phyloP scores from a whole-genome alignment of 1,284 basidiomycete species.

The Lentinus polychrous region DNA sequence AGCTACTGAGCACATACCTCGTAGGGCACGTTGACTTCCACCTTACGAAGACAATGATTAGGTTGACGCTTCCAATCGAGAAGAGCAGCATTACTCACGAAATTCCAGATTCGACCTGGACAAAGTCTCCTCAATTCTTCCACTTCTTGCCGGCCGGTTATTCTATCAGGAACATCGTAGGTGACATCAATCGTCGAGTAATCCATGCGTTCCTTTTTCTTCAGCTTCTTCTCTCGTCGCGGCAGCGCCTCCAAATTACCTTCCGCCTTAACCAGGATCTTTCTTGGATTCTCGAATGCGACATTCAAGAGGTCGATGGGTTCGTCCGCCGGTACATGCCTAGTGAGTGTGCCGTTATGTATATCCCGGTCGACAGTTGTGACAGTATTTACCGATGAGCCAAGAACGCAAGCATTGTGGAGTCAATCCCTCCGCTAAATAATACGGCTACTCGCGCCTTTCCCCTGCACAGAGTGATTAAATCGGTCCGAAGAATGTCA shows the following conservation, averaged over 20 bases:
- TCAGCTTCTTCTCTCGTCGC: conserved; percentile 36
- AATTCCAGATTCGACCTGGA: conserved; percentile 81
- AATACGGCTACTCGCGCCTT: conserved; percentile 74
- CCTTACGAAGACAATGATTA: conserved; percentile 31
- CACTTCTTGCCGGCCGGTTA: conserved; percentile 73
- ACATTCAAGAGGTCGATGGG: conserved; percentile 95
- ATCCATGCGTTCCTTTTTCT: conserved; percentile 17
- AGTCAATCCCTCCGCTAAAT: conserved; percentile 97
- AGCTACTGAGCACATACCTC: conserved; percentile 39
- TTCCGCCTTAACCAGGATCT: conserved; percentile 41
- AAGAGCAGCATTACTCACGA: conserved; percentile 40
- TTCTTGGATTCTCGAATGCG: conserved; percentile 90
- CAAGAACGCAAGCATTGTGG: conserved; percentile 75
- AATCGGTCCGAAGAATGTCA: neutral
- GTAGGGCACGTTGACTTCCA: conserved; percentile 83
- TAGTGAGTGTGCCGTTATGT: conserved; percentile 21
- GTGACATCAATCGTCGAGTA: conserved; percentile 23
- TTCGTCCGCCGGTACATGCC: conserved; percentile 64
- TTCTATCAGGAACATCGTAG: conserved; percentile 81
- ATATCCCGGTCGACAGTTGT: neutral
- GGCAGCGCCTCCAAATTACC: conserved; percentile 36
- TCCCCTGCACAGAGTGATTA: conserved; percentile 18
- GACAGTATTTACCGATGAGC: conserved; percentile 53
- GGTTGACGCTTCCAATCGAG: neutral
- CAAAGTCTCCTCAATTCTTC: conserved; percentile 70